phyloP scores from a whole-genome alignment of 2,329 filamentous ascomycete species.

The Lanzia echinophila region DNA sequence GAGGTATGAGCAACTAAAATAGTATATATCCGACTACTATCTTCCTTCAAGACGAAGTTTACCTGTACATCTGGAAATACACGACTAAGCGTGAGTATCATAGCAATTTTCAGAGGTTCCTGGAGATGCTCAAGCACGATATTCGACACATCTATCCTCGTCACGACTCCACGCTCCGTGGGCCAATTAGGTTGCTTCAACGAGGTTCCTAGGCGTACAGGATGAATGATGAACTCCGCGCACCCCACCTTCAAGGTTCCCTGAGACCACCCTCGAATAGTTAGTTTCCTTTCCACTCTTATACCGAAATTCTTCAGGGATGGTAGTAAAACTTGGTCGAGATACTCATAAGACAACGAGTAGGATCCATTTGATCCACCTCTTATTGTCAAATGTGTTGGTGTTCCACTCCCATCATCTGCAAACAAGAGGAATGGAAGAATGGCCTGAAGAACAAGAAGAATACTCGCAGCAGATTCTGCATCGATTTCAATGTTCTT shows the following conservation, averaged over 20 bases:
- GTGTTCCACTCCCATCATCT: constrained; percentile 36
- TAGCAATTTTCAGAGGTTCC: constrained; percentile 34
- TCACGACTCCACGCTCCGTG: constrained; percentile 31
- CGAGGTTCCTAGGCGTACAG: constrained; percentile 33
- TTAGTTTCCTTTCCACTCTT: constrained; percentile 39
- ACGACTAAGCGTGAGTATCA: constrained; percentile 36
- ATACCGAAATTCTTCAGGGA: constrained; percentile 46
- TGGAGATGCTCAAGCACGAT: constrained; percentile 42
- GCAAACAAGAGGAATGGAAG: constrained; percentile 53
- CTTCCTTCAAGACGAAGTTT: constrained; percentile 41
- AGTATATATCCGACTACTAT: constrained; percentile 49
- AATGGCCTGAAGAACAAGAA: constrained; percentile 54
- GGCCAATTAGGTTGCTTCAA: constrained; percentile 32
- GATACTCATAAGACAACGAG: constrained; percentile 54
- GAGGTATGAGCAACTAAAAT: constrained; percentile 49
- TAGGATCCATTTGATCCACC: constrained; percentile 55
- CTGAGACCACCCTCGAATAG: constrained; percentile 43
- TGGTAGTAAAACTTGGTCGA: constrained; percentile 55
- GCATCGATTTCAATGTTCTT: constrained; percentile 44
- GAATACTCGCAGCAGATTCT: constrained; percentile 46
- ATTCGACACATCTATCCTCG: constrained; percentile 44
- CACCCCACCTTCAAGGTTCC: constrained; percentile 23
- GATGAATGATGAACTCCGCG: constrained; percentile 41
- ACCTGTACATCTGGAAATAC: constrained; percentile 40
- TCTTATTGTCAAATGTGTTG: constrained; percentile 44